Evolutionary conservation across 495 filamentous ascomycete species (phyloP).

Genomic region (Aspergillus baeticus): DNA sequence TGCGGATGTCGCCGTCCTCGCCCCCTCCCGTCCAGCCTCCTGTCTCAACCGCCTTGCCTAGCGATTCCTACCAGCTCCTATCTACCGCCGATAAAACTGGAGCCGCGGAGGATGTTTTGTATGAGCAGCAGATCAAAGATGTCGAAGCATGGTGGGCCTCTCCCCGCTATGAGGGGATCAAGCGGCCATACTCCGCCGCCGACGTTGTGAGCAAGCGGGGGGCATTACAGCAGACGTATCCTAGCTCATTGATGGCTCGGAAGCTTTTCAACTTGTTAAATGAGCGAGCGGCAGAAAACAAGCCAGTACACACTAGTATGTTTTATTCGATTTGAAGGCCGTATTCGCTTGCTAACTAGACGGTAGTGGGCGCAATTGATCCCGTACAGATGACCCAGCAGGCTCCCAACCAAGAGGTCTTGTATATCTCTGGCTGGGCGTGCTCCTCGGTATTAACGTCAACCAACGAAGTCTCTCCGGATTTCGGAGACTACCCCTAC

Average conservation of each 20-base stretch:
- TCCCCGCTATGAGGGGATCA: conserved; percentile 83
- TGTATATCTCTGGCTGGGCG: conserved; percentile 96
- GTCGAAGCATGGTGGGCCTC: conserved; percentile 86
- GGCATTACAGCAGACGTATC: conserved; percentile 79
- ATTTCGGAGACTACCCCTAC: conserved; percentile 98
- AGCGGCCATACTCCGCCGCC: conserved; percentile 82
- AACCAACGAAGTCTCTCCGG: conserved; percentile 94
- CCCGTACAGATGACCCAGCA: conserved; percentile 99
- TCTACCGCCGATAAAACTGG: conserved; percentile 70
- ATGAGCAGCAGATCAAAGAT: conserved; percentile 73
- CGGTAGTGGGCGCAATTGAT: conserved; percentile 90
- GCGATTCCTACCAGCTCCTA: conserved; percentile 79
- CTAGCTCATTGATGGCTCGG: conserved; percentile 87
- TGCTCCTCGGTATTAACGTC: conserved; percentile 89
- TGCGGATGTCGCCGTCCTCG: conserved; percentile 41
- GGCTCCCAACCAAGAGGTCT: conserved; percentile 89
- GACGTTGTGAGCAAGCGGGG: conserved; percentile 94
- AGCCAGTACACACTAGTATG: conserved; percentile 89
- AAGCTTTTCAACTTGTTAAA: conserved; percentile 90
- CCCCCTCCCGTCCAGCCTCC: conserved; percentile 46
- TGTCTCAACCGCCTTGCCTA: conserved; percentile 56
- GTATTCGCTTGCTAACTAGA: conserved; percentile 8
- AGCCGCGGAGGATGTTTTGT: conserved; percentile 76
- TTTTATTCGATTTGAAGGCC: conserved; percentile 12
- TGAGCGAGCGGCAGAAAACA: conserved; percentile 67